These are phyloP conservation scores for Ceratobasidium sp. DNA, from an alignment of 1,284 basidiomycete species.

Conservation along the genomic window DNA sequence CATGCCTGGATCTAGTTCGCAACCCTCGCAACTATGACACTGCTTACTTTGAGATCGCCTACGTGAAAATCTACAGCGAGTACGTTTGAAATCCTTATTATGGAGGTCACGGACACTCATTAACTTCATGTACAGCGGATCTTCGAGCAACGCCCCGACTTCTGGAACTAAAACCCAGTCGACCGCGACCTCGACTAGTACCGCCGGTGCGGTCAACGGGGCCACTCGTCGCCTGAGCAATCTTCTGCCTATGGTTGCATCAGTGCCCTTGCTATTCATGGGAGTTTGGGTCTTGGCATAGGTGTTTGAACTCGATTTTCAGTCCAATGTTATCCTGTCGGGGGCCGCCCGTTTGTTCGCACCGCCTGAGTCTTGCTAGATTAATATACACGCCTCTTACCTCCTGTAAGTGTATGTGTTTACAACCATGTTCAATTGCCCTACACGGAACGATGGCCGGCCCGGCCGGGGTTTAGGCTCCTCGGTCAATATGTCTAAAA, in stretches of 20 bases:
- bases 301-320: not conserved
- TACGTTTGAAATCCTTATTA: not conserved
- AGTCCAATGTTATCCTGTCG: too few relatives aligned
- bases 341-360: too few relatives aligned
- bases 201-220: not conserved
- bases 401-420: too few relatives aligned
- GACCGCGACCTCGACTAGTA: not conserved
- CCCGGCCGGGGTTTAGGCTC: too few relatives aligned
- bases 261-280: not conserved
- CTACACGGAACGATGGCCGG: too few relatives aligned
- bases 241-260: not conserved
- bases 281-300: not conserved
- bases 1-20: slow-evolving; percentile 26
- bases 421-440: too few relatives aligned
- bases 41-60: slow-evolving; percentile 35
- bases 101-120: too few relatives aligned
- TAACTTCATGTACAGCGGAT: too few relatives aligned
- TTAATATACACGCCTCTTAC: too few relatives aligned
- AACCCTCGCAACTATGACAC: slow-evolving; percentile 30
- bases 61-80: slow-evolving; percentile 35
- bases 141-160: not conserved
- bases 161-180: too few relatives aligned
- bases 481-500: too few relatives aligned
- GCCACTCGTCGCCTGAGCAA: not conserved
- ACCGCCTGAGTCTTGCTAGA: too few relatives aligned